These are phyloP conservation scores for Boletellus sp. DNA, from an alignment of 768 basidiomycete species.

Conservation along the genomic window DNA sequence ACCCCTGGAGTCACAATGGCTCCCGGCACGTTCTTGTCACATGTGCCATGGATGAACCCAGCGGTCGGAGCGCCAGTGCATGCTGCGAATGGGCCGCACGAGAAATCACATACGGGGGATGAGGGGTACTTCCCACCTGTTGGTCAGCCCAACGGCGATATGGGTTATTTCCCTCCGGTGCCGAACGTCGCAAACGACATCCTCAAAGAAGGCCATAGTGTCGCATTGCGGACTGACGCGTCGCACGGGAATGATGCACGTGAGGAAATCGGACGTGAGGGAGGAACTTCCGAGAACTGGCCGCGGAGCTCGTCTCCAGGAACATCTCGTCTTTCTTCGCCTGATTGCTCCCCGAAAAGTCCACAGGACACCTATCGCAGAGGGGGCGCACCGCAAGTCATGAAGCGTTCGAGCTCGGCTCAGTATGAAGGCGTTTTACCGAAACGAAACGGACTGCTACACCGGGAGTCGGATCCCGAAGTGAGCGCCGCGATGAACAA, in stretches of 20 bases:
- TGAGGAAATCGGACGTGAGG: not conserved
- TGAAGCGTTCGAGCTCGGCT: constrained; percentile 30
- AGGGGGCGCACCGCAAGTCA: constrained; percentile 15
- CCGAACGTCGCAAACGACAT: constrained; percentile 36
- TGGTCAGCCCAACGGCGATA: constrained; percentile 18
- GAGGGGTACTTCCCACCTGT: constrained; percentile 45
- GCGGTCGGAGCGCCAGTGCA: constrained; percentile 60
- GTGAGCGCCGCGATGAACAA: constrained; percentile 22
- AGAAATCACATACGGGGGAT: constrained; percentile 8
- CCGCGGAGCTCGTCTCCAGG: constrained; percentile 7
- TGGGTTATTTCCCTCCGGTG: constrained; percentile 44
- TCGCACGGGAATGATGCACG: not conserved
- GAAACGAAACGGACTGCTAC: constrained; percentile 27
- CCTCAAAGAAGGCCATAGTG: constrained; percentile 24
- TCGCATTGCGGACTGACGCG: not conserved
- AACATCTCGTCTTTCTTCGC: constrained; percentile 5
- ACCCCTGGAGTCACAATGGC: constrained; percentile 69
- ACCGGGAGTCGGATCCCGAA: constrained; percentile 31
- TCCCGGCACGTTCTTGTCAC: constrained; percentile 69
- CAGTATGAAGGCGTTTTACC: constrained; percentile 24
- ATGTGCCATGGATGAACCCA: constrained; percentile 56
- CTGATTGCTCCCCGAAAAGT: constrained; percentile 4
- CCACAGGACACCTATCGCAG: constrained; percentile 16
- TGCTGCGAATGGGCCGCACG: constrained; percentile 13
- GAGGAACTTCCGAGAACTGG: constrained; percentile 4